Percentiles rank a stretch among this genome's conserved stretches.
Conservation (phyloP, 495 filamentous ascomycete species). For the Hypoxylon crocopeplum region DNA sequence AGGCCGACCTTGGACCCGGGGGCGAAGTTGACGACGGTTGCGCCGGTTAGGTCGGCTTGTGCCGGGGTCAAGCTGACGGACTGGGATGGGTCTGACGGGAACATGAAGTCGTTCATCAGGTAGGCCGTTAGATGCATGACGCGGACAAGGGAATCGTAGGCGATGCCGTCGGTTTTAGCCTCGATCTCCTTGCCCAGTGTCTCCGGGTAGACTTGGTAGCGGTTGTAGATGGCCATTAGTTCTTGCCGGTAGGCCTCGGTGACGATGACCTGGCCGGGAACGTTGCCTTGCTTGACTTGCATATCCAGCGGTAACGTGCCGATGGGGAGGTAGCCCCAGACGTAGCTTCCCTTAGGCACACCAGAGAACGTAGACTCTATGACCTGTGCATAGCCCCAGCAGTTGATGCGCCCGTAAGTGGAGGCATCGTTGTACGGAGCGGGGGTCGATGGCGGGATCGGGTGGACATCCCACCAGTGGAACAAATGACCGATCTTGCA, state of each 20-base stretch:
- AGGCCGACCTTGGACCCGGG: constrained; percentile 60
- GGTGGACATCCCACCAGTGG: constrained; percentile 57
- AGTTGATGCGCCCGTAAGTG: constrained; percentile 60
- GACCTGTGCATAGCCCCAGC: constrained; percentile 63
- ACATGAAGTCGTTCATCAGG: constrained; percentile 56
- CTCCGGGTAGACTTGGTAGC: constrained; percentile 46
- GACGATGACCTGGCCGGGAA: constrained; percentile 45
- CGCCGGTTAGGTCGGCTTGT: constrained; percentile 54
- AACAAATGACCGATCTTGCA: constrained; percentile 54
- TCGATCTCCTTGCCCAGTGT: constrained; percentile 20
- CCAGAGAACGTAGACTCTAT: constrained; percentile 51
- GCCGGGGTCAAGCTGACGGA: constrained; percentile 51
- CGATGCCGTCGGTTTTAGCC: constrained; percentile 31
- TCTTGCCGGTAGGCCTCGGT: constrained; percentile 51
- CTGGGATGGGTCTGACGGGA: constrained; percentile 42
- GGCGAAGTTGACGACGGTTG: constrained; percentile 50
- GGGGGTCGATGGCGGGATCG: constrained; percentile 48
- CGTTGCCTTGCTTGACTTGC: constrained; percentile 43
- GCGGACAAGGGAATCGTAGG: constrained; percentile 52
- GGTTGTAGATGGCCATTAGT: constrained; percentile 61
- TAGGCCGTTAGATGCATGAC: constrained; percentile 55
- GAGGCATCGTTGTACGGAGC: constrained; percentile 57
- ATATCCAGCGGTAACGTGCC: constrained; percentile 45
- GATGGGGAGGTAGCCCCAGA: constrained; percentile 52
- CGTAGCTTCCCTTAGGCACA: constrained; percentile 41